These are phyloP conservation scores for Phytophthora quininea DNA, from an alignment of 352 stramenopile genomes.

Conservation along the genomic window DNA sequence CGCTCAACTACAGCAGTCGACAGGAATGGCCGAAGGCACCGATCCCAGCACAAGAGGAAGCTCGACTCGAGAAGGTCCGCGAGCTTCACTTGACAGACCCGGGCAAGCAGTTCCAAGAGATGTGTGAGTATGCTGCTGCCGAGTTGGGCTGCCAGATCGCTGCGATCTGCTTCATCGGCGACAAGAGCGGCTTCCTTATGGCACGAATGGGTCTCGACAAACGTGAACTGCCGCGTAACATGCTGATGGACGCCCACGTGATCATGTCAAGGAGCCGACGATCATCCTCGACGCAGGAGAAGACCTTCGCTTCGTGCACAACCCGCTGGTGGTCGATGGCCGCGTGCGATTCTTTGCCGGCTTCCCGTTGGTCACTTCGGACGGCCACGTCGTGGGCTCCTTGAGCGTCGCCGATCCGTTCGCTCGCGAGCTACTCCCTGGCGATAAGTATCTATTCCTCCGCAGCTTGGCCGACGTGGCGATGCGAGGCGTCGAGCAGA, in stretches of 20 bases:
- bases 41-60: constrained; percentile 64
- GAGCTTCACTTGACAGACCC: constrained; percentile 79
- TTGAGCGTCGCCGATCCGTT: constrained; percentile 84
- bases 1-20: constrained; percentile 78
- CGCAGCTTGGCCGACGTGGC: constrained; percentile 83
- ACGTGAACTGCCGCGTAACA: constrained; percentile 76
- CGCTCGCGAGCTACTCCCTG: constrained; percentile 70
- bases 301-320: constrained; percentile 81
- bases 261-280: constrained; percentile 81
- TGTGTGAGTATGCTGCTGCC: constrained; percentile 84
- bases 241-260: constrained; percentile 80
- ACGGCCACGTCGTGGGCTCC: constrained; percentile 69
- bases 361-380: constrained; percentile 76
- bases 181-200: constrained; percentile 88
- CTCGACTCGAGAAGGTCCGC: constrained; percentile 73
- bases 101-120: constrained; percentile 85
- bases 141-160: constrained; percentile 84
- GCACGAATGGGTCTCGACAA: constrained; percentile 80
- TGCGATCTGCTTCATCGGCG: constrained; percentile 83
- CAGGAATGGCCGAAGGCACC: constrained; percentile 86
- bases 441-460: constrained; percentile 85
- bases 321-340: constrained; percentile 76
- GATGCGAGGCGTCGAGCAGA: constrained; percentile 81
- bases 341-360: constrained; percentile 85
- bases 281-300: constrained; percentile 83